Percentiles rank a stretch among this genome's conserved stretches.
Evolutionary conservation across 2,329 filamentous ascomycete genomes (phyloP).

Genomic region (Diaporthe ilicicola): DNA sequence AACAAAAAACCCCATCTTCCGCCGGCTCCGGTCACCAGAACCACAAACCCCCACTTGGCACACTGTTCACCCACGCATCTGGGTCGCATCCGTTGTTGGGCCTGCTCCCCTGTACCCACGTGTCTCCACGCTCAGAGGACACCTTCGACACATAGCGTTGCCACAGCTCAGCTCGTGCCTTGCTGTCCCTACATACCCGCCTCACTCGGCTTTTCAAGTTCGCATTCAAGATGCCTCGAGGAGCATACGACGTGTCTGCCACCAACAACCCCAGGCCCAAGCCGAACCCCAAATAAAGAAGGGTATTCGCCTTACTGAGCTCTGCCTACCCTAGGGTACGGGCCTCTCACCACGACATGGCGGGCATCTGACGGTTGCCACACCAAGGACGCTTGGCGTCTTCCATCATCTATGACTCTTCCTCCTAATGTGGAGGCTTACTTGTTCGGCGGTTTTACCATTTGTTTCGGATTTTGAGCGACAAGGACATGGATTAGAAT

Average conservation of each 20-base stretch:
- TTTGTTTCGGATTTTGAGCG: constrained; percentile 1
- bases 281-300: constrained; percentile 33
- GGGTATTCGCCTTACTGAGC: not conserved
- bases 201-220: not conserved
- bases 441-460: not conserved
- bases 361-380: not conserved
- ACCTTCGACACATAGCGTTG: not conserved
- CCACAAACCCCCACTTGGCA: constrained; percentile 4
- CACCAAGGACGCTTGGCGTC: not conserved
- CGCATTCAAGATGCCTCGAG: constrained; percentile 29
- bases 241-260: constrained; percentile 33
- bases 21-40: constrained; percentile 9
- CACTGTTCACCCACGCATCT: constrained; percentile 18
- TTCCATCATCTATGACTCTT: not conserved
- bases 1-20: constrained; percentile 21
- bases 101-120: not conserved
- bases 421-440: not conserved
- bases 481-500: constrained; percentile 6
- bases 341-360: not conserved
- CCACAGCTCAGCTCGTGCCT: not conserved
- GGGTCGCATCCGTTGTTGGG: not conserved
- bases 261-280: constrained; percentile 33
- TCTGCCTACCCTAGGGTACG: not conserved
- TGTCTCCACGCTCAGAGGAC: constrained; percentile 2
- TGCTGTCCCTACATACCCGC: not conserved